A percentile compares a stretch with the other conserved stretches of the same genome.
Conservation (phyloP, 2,329 filamentous ascomycete species). For the Madurella fahalii region DNA sequence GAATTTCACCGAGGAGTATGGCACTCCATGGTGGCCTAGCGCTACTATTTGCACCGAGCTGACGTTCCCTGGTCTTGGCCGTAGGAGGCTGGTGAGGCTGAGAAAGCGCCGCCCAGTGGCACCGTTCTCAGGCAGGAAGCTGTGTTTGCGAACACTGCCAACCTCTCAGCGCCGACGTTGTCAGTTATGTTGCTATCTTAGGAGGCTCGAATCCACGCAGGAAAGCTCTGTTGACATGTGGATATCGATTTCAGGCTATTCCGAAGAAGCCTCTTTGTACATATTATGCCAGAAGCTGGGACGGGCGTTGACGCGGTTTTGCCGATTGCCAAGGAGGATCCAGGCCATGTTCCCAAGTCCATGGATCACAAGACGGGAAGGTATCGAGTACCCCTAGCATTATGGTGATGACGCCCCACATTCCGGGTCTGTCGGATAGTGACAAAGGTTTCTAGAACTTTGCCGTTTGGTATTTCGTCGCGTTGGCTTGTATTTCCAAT, state of each 20-base stretch:
- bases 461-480: too few relatives aligned
- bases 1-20: neutral
- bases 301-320: neutral
- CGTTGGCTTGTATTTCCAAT: too few relatives aligned
- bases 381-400: neutral
- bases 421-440: neutral
- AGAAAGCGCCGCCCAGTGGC: neutral
- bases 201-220: neutral
- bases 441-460: slow-evolving; percentile 4
- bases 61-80: neutral
- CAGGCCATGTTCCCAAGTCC: neutral
- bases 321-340: neutral
- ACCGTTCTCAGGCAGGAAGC: neutral
- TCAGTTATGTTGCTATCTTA: too few relatives aligned
- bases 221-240: neutral
- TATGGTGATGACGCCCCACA: neutral
- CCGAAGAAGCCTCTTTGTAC: neutral
- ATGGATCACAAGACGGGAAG: neutral
- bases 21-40: neutral
- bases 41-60: slow-evolving; percentile 5
- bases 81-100: neutral
- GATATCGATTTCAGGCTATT: slow-evolving; percentile 2
- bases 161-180: too few relatives aligned
- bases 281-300: neutral
- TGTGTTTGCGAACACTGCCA: too few relatives aligned